These are phyloP conservation scores for Phytophthora colocasiae DNA, from an alignment of 352 stramenopile genomes.

Conservation along the genomic window DNA sequence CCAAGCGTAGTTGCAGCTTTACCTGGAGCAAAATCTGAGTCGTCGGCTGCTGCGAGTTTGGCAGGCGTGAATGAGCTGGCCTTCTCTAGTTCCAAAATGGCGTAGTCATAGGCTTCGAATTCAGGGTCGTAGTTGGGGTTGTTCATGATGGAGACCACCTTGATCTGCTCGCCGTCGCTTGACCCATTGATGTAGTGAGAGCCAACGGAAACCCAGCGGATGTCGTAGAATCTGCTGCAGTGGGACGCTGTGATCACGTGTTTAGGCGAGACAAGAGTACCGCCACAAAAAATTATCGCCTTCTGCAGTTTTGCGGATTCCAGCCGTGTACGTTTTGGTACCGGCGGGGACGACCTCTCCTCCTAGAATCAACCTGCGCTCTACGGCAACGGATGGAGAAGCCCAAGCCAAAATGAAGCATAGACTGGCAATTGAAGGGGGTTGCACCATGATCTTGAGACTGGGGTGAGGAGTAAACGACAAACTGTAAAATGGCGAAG, in stretches of 20 bases:
- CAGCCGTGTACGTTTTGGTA: slow-evolving; percentile 27
- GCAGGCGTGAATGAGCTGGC: slow-evolving; percentile 41
- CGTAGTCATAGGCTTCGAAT: slow-evolving; percentile 28
- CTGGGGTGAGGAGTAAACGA: background rate
- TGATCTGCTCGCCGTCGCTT: slow-evolving; percentile 37
- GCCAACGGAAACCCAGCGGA: slow-evolving; percentile 35
- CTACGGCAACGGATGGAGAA: slow-evolving; percentile 1
- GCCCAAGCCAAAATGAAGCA: slow-evolving; percentile 9
- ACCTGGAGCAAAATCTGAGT: slow-evolving; percentile 27
- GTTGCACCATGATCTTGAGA: slow-evolving; percentile 13
- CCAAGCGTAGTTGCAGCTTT: slow-evolving; percentile 41
- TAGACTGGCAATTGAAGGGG: background rate
- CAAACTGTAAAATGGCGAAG: slow-evolving; percentile 7
- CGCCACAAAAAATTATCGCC: slow-evolving; percentile 25
- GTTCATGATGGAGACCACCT: slow-evolving; percentile 26
- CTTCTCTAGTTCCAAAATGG: slow-evolving; percentile 48
- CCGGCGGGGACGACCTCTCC: slow-evolving; percentile 23
- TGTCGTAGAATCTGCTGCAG: slow-evolving; percentile 22
- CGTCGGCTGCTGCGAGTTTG: slow-evolving; percentile 26
- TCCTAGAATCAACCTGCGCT: slow-evolving; percentile 23
- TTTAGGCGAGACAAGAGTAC: slow-evolving; percentile 15
- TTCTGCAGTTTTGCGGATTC: slow-evolving; percentile 15
- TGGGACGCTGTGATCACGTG: slow-evolving; percentile 30
- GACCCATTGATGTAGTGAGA: slow-evolving; percentile 25
- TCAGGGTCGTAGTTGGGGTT: slow-evolving; percentile 25